Base-by-base conservation (phyloP, 345 rosid species). In the Camelina laxa region DNA sequence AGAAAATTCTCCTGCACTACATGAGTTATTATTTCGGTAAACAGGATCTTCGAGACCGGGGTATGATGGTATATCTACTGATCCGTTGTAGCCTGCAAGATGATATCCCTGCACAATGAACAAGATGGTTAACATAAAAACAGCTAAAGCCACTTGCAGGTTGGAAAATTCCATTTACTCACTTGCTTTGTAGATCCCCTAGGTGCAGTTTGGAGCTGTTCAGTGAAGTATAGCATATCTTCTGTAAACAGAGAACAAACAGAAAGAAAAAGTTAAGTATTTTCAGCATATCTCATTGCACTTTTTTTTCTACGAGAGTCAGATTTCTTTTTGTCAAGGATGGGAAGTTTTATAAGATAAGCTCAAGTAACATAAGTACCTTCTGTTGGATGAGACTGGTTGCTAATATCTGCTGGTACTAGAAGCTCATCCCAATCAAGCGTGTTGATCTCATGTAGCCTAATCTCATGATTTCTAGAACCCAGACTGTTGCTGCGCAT, bases 381-480 rank as follows among this genome's bases (percentile, higher is more conserved):
- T 86, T 74, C 87, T 60, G 69, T 71, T 48, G 85, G 63, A 41
- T 41, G 67, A 60, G 77, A 22, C 27, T 73, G 74, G 70, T 72
- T 73, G 69, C 72, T 81, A 41, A 80, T 76, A 81, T 85, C 87
- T 72, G 84, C 84, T 48, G 85, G 66, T 60, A 87, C 87, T 54
- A 91, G 75, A 72, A 90, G 94, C 74, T 96, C 96, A 69, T 96
- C 98, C 99, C 99, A 96, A 65, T 96, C 99, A 78, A 94, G 96
- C 11, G 97, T 94, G 67, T 91, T 94, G 74, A 94, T 79, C 81
- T 94, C 98, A 35, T 85, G 97, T 82, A 96, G 89, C 80, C 80
- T 86, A 80, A 83, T 84, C 75, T 87, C 94, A 80, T 89, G 91
- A 82, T 82, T 86, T 77, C 54, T 80, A 73, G 79, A 81, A 0